These are phyloP conservation scores for Tilletiaria anomala DNA, from an alignment of 1,284 basidiomycete species.

Conservation along the genomic window DNA sequence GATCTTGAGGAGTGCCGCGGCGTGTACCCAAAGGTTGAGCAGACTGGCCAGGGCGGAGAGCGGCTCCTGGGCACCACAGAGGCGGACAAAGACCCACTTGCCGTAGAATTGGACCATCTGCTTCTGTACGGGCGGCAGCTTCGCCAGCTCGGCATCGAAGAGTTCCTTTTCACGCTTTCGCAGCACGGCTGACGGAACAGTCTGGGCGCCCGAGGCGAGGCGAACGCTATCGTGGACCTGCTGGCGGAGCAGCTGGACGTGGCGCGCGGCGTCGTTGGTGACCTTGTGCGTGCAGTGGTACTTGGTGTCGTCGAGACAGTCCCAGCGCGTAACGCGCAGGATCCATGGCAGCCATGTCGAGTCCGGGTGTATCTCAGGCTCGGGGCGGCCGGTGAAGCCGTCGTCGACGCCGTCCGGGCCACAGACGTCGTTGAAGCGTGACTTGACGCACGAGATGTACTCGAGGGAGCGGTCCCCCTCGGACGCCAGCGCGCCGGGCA, in stretches of 20 bases:
- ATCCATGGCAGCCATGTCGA: conserved; percentile 45
- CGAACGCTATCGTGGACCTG: conserved; percentile 9
- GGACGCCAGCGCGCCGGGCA: conserved; percentile 11
- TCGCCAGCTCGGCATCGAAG: conserved; percentile 11
- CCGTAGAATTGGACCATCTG: conserved; percentile 49
- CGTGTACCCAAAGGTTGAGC: conserved; percentile 55
- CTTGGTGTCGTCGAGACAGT: conserved; percentile 71
- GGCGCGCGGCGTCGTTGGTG: conserved; percentile 50
- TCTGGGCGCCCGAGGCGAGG: conserved; percentile 1
- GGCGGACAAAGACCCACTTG: conserved; percentile 59
- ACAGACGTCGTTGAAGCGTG: conserved; percentile 27
- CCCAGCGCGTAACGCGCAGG: conserved; percentile 48
- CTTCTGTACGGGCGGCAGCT: conserved; percentile 25
- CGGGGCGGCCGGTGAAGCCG: conserved; percentile 12
- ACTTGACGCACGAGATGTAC: conserved; percentile 23
- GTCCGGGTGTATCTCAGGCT: not conserved
- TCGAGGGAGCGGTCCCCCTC: conserved; percentile 32
- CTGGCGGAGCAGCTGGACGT: conserved; percentile 34
- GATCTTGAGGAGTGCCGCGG: conserved; percentile 14
- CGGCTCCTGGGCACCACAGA: conserved; percentile 71
- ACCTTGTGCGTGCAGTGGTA: conserved; percentile 76
- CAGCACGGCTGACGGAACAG: conserved; percentile 2
- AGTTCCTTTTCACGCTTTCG: conserved; percentile 5
- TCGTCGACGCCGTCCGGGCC: conserved; percentile 23
- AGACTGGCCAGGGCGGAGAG: conserved; percentile 79